A percentile compares a stretch with the other conserved stretches of the same genome.
Evolutionary conservation across 1,284 basidiomycete species (phyloP).

Genomic region (Sanguinoderma infundibulare): DNA sequence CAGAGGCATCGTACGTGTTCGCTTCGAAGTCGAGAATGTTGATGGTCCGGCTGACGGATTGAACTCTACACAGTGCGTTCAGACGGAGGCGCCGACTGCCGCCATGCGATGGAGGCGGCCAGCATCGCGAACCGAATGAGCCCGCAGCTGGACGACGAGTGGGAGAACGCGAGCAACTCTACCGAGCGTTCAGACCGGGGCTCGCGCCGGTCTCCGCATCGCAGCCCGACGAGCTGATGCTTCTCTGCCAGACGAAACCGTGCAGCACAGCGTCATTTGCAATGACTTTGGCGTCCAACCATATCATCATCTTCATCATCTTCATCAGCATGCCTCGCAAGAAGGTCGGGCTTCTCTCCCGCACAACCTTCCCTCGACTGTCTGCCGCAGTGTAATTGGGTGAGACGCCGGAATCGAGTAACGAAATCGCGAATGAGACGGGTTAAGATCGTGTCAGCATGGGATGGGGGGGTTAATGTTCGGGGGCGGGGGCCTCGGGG

Average conservation of each 20-base stretch:
- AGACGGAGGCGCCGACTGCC: constrained; percentile 79
- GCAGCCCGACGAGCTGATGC: constrained; percentile 13
- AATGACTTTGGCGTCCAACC: constrained; percentile 1
- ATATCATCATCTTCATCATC: constrained; percentile 5
- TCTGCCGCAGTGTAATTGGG: not conserved
- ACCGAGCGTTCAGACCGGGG: constrained; percentile 32
- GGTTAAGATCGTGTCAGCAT: not conserved
- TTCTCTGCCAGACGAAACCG: constrained; percentile 10
- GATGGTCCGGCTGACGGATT: constrained; percentile 15
- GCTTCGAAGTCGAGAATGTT: constrained; percentile 15
- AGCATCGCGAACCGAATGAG: constrained; percentile 34
- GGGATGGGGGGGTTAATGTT: not conserved
- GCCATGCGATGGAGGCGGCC: constrained; percentile 39
- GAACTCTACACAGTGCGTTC: constrained; percentile 64
- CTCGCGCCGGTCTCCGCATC: constrained; percentile 24
- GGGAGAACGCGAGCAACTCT: constrained; percentile 35
- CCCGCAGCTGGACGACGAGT: constrained; percentile 36
- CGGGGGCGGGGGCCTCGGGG: not conserved
- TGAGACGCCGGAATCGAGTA: not conserved
- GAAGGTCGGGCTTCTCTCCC: constrained; percentile 4
- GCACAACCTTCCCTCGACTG: constrained; percentile 9
- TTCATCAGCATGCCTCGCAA: constrained; percentile 3
- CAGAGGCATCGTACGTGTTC: constrained; percentile 43
- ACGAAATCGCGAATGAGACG: not conserved
- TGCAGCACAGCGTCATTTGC: not conserved